phyloP scores from a whole-genome alignment of 2,329 filamentous ascomycete species.

The Colletotrichum destructivum region DNA sequence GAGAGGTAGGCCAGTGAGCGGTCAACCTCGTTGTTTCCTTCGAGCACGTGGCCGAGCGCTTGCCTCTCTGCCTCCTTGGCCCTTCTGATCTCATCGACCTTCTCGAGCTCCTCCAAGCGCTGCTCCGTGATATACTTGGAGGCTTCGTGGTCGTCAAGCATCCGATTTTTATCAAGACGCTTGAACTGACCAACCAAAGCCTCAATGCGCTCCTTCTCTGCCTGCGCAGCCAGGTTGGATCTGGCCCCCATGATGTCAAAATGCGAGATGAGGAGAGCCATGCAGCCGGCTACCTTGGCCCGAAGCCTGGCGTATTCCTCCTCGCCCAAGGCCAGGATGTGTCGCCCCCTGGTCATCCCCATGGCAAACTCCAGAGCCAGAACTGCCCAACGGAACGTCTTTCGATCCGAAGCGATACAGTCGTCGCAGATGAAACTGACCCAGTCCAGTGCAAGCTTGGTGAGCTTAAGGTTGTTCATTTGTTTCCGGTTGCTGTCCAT shows the following conservation, averaged over 20 bases:
- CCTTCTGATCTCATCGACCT: conserved; percentile 84
- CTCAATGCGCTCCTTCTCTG: conserved; percentile 90
- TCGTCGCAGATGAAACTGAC: conserved; percentile 98
- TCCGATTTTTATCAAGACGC: conserved; percentile 82
- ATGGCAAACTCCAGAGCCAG: conserved; percentile 96
- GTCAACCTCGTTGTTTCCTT: conserved; percentile 96
- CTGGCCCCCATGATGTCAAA: conserved; percentile 99
- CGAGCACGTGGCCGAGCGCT: conserved; percentile 89
- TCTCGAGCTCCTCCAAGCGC: conserved; percentile 79
- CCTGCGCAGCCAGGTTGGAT: conserved; percentile 92
- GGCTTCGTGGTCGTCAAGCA: conserved; percentile 88
- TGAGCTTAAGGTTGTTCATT: conserved; percentile 97
- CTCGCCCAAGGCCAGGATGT: conserved; percentile 92
- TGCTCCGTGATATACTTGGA: conserved; percentile 81
- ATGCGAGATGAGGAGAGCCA: conserved; percentile 97
- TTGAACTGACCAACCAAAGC: conserved; percentile 82
- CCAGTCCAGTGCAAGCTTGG: conserved; percentile 95
- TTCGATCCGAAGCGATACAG: conserved; percentile 92
- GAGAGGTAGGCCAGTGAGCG: conserved; percentile 94
- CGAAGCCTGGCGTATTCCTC: conserved; percentile 88
- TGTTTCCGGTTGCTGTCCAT: conserved; percentile 96
- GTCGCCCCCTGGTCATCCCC: conserved; percentile 94
- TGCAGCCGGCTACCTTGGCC: conserved; percentile 93
- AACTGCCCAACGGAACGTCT: conserved; percentile 98
- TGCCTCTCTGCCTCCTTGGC: conserved; percentile 88